These are phyloP conservation scores for Tilletia horrida DNA, from an alignment of 1,284 basidiomycete species.

Conservation along the genomic window DNA sequence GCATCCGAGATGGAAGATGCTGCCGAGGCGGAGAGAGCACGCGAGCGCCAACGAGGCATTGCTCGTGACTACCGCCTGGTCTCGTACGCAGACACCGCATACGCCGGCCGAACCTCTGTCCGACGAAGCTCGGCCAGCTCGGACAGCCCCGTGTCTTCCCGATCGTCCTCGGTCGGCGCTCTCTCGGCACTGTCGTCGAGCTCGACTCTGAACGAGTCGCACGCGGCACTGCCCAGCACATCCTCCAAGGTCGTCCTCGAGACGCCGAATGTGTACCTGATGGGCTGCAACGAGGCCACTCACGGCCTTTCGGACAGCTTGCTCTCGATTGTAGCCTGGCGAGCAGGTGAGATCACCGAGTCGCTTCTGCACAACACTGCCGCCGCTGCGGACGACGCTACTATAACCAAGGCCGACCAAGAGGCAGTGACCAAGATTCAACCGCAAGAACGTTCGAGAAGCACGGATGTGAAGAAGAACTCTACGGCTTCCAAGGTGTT, in stretches of 20 bases:
- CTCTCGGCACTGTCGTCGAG: conserved; percentile 8
- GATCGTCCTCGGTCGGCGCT: conserved; percentile 9
- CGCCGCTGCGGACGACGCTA: no score
- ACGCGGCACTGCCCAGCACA: neutral
- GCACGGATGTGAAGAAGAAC: no score
- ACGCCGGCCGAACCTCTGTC: neutral
- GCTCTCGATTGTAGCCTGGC: conserved; percentile 45
- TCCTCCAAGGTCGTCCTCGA: neutral
- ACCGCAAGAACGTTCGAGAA: no score
- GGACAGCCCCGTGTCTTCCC: neutral
- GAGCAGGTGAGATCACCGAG: conserved; percentile 46
- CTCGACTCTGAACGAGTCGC: conserved; percentile 8
- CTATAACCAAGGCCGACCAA: no score
- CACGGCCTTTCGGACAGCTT: conserved; percentile 50
- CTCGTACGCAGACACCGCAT: conserved; percentile 20
- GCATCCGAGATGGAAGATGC: conserved; percentile 19
- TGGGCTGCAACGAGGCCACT: conserved; percentile 52
- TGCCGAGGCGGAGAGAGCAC: conserved; percentile 37
- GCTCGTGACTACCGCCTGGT: conserved; percentile 52
- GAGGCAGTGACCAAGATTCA: no score
- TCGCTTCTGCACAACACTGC: conserved; percentile 25
- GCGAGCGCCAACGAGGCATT: conserved; percentile 43
- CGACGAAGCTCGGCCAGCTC: neutral
- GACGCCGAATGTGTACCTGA: conserved; percentile 40
- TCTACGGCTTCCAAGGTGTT: no score